phyloP scores from a whole-genome alignment of 1,284 basidiomycete species.

The Ceratobasidium sp. region DNA sequence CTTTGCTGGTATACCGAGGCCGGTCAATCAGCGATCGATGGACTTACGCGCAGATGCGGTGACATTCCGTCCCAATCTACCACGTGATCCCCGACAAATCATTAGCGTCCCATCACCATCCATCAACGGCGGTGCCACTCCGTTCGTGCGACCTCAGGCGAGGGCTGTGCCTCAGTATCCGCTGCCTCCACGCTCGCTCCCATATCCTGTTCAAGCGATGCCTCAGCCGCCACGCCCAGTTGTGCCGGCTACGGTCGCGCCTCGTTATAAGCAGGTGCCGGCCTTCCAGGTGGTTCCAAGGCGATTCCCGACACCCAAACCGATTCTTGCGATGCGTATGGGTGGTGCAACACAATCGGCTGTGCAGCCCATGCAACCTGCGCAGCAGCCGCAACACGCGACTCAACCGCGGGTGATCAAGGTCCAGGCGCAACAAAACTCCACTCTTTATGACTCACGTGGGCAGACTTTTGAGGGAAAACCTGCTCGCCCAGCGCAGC shows the following conservation, averaged over 20 bases:
- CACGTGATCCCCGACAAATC: conserved; percentile 40
- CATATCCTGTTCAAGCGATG: conserved; percentile 18
- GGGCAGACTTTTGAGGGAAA: conserved; percentile 36
- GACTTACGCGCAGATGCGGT: conserved; percentile 35
- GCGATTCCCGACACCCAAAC: conserved; percentile 38
- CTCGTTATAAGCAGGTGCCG: conserved; percentile 39
- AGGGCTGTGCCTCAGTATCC: conserved; percentile 33
- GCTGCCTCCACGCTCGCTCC: conserved; percentile 27
- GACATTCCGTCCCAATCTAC: conserved; percentile 4
- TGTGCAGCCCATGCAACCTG: conserved; percentile 22
- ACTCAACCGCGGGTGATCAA: conserved; percentile 30
- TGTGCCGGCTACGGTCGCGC: conserved; percentile 28
- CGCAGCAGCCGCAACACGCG: background rate
- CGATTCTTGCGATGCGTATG: conserved; percentile 39
- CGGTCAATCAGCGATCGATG: conserved; percentile 36
- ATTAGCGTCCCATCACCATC: conserved; percentile 36
- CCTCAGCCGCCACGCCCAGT: conserved; percentile 12
- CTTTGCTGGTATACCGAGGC: conserved; percentile 15
- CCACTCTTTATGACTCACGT: conserved; percentile 39
- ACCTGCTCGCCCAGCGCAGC: conserved; percentile 11
- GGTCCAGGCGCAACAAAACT: conserved; percentile 25
- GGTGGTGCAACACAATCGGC: conserved; percentile 20
- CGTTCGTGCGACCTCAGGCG: conserved; percentile 31
- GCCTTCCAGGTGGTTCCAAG: conserved; percentile 39
- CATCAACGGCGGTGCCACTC: conserved; percentile 15